Percentiles rank a stretch among this genome's conserved stretches.
phyloP scores from a whole-genome alignment of 495 filamentous ascomycete genomes.

The Hypoxylon rickii region DNA sequence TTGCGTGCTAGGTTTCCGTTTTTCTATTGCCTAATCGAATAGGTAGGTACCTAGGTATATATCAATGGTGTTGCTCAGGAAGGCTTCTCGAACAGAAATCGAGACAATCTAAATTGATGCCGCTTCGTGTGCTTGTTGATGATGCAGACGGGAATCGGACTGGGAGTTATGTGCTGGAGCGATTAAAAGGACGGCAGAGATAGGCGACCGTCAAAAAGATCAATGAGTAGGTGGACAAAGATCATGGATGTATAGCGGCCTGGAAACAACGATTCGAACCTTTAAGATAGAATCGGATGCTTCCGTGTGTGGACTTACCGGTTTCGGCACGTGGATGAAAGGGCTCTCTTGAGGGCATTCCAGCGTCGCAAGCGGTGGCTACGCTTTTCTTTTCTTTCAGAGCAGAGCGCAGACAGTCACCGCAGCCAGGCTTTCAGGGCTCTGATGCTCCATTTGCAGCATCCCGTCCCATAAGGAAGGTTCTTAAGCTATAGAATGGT shows the following conservation, averaged over 20 bases:
- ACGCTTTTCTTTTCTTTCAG: too few species aligned
- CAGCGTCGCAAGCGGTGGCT: conserved; percentile 23
- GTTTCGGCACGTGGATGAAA: conserved; percentile 24
- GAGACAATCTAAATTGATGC: too few species aligned
- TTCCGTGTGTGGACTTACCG: conserved; percentile 35
- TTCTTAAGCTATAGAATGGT: too few species aligned
- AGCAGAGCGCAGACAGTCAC: too few species aligned
- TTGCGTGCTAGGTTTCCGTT: too few species aligned
- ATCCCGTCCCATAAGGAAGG: too few species aligned
- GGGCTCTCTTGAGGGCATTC: conserved; percentile 28
- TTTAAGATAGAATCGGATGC: conserved; percentile 24
- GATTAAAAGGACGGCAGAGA: conserved; percentile 8
- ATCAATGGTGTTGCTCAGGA: too few species aligned
- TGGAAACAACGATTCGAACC: conserved; percentile 15
- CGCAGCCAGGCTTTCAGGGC: too few species aligned
- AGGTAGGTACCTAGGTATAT: too few species aligned
- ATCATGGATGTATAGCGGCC: not conserved
- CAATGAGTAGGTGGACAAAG: conserved; percentile 16
- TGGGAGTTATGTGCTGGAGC: not conserved
- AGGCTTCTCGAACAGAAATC: too few species aligned
- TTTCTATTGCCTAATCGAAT: too few species aligned
- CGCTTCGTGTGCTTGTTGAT: not conserved
- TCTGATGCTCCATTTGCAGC: too few species aligned
- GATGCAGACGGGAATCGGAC: not conserved
- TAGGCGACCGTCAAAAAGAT: conserved; percentile 3